Conservation (phyloP, 139 green algal genomes). For the Parachlorella kessleri region DNA sequence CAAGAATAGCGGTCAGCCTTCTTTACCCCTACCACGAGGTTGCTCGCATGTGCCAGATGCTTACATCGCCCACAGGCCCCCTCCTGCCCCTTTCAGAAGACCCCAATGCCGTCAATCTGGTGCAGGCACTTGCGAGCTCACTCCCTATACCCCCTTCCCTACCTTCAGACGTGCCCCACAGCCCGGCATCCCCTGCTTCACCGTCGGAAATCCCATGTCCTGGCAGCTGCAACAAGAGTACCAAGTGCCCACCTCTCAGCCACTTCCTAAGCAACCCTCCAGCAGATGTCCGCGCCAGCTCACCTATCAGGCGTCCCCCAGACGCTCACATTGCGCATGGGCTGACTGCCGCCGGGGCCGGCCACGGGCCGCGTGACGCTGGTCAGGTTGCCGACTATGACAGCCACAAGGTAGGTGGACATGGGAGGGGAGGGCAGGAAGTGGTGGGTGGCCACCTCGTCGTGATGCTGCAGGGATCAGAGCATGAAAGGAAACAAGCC, state of each 20-base stretch:
- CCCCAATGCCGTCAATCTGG: too few relatives aligned
- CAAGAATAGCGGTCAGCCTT: too few relatives aligned
- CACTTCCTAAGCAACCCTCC: too few relatives aligned
- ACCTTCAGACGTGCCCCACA: neutral
- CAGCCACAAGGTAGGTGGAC: slow-evolving; percentile 83
- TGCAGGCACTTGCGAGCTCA: neutral
- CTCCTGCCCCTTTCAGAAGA: too few relatives aligned
- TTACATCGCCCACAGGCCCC: too few relatives aligned
- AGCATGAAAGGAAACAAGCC: slow-evolving; percentile 4
- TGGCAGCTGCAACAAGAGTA: too few relatives aligned
- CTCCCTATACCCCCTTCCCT: neutral
- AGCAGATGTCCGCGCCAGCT: too few relatives aligned
- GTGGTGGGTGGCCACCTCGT: slow-evolving; percentile 27
- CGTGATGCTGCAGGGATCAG: slow-evolving; percentile 20
- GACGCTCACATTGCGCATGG: slow-evolving; percentile 43
- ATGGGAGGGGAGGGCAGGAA: slow-evolving; percentile 75
- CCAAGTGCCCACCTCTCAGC: too few relatives aligned
- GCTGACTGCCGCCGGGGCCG: neutral
- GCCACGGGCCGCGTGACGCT: slow-evolving; percentile 12
- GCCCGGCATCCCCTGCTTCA: too few relatives aligned
- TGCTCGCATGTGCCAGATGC: too few relatives aligned
- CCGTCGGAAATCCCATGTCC: too few relatives aligned
- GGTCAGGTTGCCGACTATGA: slow-evolving; percentile 73
- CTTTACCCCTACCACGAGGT: too few relatives aligned
- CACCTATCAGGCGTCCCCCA: slow-evolving; percentile 68